Percentiles rank a stretch among this genome's conserved stretches.
These are phyloP conservation scores for Gossypium thurberi DNA, from an alignment of 345 rosid species.

Conservation along the genomic window DNA sequence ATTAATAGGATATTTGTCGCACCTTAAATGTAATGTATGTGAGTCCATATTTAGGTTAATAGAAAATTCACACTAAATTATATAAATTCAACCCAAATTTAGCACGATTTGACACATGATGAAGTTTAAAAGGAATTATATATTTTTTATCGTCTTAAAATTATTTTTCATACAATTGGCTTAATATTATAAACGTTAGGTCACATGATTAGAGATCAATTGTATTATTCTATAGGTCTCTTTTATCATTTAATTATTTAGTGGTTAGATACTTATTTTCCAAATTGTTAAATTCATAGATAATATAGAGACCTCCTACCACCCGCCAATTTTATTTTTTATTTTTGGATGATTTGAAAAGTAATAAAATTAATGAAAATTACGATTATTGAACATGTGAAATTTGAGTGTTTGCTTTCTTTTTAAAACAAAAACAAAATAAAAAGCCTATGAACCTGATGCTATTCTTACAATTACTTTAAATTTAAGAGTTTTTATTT, in stretches of 20 bases:
- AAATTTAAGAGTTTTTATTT: no score
- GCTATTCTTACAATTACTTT: no score
- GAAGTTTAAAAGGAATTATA: no score
- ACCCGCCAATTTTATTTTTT: background rate
- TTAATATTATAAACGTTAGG: background rate
- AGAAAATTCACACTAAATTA: no score
- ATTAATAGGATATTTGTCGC: no score
- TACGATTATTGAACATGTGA: background rate
- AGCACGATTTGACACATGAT: no score
- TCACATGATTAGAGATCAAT: background rate
- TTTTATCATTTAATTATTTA: background rate
- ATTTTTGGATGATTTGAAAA: background rate
- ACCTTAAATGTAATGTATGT: no score
- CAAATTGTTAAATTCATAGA: background rate
- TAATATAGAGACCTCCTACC: background rate
- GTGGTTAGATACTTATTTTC: slow-evolving; percentile 3
- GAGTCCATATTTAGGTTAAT: no score
- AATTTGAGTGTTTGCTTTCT: background rate
- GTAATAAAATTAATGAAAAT: background rate
- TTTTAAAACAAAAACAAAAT: no score
- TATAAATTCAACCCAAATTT: no score
- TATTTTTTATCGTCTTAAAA: background rate
- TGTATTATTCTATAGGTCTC: background rate
- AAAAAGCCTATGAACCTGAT: no score
- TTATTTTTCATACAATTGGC: background rate